Conservation (phyloP, 108 stramenopile species). For the Aureococcus anophagefferens region DNA sequence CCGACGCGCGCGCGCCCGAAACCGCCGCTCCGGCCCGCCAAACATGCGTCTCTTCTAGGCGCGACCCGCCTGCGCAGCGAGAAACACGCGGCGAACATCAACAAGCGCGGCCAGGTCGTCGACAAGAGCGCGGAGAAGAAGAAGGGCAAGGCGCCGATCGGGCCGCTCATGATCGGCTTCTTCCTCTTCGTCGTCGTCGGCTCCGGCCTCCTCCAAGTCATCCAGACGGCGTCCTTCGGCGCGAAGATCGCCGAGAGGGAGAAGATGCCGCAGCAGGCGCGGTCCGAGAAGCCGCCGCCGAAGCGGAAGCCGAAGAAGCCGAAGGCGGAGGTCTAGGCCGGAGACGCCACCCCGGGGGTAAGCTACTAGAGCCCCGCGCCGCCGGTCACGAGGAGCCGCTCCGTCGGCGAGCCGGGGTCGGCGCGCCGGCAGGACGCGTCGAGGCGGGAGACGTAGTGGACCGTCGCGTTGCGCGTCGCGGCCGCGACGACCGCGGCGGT, state of each 20-base stretch:
- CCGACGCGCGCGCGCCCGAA: too few relatives aligned
- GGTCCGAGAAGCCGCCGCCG: too few relatives aligned
- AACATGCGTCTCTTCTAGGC: too few relatives aligned
- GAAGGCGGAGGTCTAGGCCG: too few relatives aligned
- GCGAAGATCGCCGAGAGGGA: too few relatives aligned
- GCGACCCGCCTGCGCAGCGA: not conserved
- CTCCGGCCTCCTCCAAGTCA: not conserved
- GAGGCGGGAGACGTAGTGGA: not conserved
- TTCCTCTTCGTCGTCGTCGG: slow-evolving; percentile 1
- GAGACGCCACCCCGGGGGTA: too few relatives aligned
- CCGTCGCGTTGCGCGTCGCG: not conserved
- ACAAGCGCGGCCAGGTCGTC: not conserved
- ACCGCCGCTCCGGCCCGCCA: too few relatives aligned
- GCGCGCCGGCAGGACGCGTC: not conserved
- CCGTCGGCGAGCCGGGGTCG: too few relatives aligned
- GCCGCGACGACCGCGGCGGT: not conserved
- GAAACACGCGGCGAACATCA: not conserved
- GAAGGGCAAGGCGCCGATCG: not conserved
- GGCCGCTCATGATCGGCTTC: not conserved
- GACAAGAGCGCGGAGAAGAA: not conserved
- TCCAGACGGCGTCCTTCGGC: not conserved
- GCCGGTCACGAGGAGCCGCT: too few relatives aligned
- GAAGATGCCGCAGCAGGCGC: too few relatives aligned
- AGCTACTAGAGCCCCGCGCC: too few relatives aligned
- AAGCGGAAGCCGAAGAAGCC: too few relatives aligned